Evolutionary conservation across 495 filamentous ascomycete species (phyloP), one percentile per base, ranked within the genome.

Genomic region (Penicillium canariense): DNA sequence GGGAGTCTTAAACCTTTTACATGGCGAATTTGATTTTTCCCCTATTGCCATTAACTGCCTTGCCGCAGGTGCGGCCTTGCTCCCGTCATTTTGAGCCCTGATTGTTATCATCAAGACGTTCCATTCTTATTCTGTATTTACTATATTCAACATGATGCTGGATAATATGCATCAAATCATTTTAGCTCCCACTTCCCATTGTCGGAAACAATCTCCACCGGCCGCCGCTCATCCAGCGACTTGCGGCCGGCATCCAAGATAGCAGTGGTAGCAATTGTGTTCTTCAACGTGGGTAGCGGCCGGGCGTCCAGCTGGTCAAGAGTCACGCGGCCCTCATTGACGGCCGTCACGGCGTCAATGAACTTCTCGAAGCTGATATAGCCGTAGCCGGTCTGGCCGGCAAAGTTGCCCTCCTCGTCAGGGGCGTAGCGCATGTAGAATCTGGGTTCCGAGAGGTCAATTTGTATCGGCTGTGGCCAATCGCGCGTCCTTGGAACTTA

Each of bases 381-480:
- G 12, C 92, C 90, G 64, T 97, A 97, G 1, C 92, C 92, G 6
- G 84, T 87, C 69, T 96, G 92, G 18, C 92, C 92, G 30, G 80
- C 82, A 66, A 97, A 97, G 72, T 96, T 96, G 15, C 92, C 92
- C 68, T 96, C 89, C 68, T 96, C 92, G 59, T 96, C 91, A 12
- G 92, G 91, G 11, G 92, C 91, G 63, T 96, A 97, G 60, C 86
- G 83, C 92, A 97, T 97, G 65, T 97, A 97, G 75, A 97, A 97
- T 30, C 75, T 78, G 17, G 49, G 18, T n/a, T 25, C 18, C n/a
- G 11, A 12, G 8, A 27, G 42, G 35, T 15, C 25, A 46, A 30
- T 20, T 8, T 8, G 36, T 18, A 14, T 58, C 54, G 55, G 26
- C 63, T 27, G 27, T 22, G 20, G 20, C 12, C 28, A 5, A 48